A percentile compares a stretch with the other conserved stretches of the same genome.
Conservation (phyloP, 345 rosid genomes). For the Aegle marmelos region DNA sequence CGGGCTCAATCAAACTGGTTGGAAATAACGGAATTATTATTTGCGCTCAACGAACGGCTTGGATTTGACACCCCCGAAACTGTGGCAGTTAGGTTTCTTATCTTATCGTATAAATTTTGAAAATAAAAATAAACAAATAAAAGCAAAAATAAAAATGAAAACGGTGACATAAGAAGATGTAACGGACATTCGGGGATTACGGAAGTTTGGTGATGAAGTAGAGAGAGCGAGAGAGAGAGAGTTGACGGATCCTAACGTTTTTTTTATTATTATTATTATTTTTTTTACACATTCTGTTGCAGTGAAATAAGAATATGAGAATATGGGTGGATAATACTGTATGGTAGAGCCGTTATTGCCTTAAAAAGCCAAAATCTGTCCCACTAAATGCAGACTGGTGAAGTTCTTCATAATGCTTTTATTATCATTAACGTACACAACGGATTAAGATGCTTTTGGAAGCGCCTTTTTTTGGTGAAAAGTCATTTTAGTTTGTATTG, state of each 20-base stretch:
- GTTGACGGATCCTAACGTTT: conserved; percentile 7
- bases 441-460: not conserved
- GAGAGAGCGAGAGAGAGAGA: not conserved
- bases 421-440: not conserved
- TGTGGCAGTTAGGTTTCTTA: conserved; percentile 9
- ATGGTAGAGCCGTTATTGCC: not conserved
- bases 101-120: not conserved
- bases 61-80: conserved; percentile 5
- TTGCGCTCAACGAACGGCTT: not conserved
- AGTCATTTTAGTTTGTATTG: not conserved
- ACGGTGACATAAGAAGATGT: not conserved
- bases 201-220: not conserved
- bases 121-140: not conserved
- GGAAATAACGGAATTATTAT: not conserved
- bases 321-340: too few relatives aligned
- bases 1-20: not conserved
- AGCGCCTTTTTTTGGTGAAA: not conserved
- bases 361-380: not conserved
- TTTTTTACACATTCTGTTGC: not conserved
- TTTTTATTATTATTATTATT: too few relatives aligned
- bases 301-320: not conserved
- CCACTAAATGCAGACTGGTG: not conserved
- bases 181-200: conserved; percentile 16
- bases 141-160: not conserved
- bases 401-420: not conserved